Conservation (phyloP, 1,284 basidiomycete genomes). For the Fomitopsis pinicola region DNA sequence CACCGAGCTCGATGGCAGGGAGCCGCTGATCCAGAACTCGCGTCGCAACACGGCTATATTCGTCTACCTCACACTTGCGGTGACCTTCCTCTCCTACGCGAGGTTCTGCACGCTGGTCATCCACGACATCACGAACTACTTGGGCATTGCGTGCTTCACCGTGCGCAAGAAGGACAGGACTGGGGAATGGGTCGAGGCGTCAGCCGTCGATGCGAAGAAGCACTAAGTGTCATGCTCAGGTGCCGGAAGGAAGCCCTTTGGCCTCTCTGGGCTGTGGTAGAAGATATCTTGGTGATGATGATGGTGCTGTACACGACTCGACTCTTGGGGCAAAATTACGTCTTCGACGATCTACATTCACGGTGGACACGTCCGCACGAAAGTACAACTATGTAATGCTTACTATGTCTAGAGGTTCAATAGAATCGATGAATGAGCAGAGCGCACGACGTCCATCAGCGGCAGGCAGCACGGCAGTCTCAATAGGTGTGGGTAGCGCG, state of each 20-base stretch:
- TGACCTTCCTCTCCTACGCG: constrained; percentile 71
- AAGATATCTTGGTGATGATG: background rate
- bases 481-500: background rate
- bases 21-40: constrained; percentile 67
- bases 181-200: constrained; percentile 63
- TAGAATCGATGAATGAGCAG: background rate
- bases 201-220: constrained; percentile 18
- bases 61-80: constrained; percentile 62
- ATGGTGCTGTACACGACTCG: background rate
- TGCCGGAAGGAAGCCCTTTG: no score
- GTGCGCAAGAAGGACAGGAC: constrained; percentile 76
- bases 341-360: background rate
- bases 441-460: background rate
- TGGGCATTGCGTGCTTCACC: constrained; percentile 89
- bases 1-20: constrained; percentile 30
- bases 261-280: no score
- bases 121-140: constrained; percentile 80
- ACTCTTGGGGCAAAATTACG: background rate
- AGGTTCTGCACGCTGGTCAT: constrained; percentile 83
- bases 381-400: background rate
- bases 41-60: constrained; percentile 57
- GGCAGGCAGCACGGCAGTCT: background rate
- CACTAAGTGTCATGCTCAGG: background rate
- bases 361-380: background rate
- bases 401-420: background rate